phyloP scores from a whole-genome alignment of 371 early-diverging fungal species.

The Cokeromyces recurvatus region DNA sequence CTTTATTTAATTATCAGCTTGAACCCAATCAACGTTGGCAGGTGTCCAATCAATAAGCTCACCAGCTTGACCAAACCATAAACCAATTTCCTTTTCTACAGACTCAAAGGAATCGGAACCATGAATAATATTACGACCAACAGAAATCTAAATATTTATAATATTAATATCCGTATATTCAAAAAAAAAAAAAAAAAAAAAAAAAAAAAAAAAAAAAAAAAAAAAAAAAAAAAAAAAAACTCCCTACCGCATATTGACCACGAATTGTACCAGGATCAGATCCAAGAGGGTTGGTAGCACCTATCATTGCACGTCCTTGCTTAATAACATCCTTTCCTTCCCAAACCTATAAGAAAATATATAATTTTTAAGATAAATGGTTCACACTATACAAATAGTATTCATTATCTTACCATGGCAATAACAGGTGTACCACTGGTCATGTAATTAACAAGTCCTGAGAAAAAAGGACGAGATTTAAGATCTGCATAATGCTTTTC shows the following conservation, averaged over 20 bases:
- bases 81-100: constrained; percentile 86
- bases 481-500: constrained; percentile 91
- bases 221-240: too few relatives aligned
- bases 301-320: constrained; percentile 86
- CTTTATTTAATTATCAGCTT: constrained; percentile 42
- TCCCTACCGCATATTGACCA: constrained; percentile 78
- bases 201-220: too few relatives aligned
- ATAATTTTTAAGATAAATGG: neutral
- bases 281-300: constrained; percentile 78
- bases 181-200: too few relatives aligned
- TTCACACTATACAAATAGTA: too few relatives aligned
- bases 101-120: constrained; percentile 91
- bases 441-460: constrained; percentile 77
- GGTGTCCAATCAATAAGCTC: constrained; percentile 45
- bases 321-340: constrained; percentile 88
- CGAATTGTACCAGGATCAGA: constrained; percentile 93
- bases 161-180: too few relatives aligned
- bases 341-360: constrained; percentile 50
- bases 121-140: constrained; percentile 89
- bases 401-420: constrained; percentile 38
- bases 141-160: constrained; percentile 45
- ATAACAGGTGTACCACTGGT: constrained; percentile 66
- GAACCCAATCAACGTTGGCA: constrained; percentile 39
- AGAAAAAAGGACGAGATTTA: constrained; percentile 83
- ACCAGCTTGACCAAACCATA: constrained; percentile 83